Evolutionary conservation across 805 yeast species (phyloP).

Genomic region (Saccharomycopsis vini): DNA sequence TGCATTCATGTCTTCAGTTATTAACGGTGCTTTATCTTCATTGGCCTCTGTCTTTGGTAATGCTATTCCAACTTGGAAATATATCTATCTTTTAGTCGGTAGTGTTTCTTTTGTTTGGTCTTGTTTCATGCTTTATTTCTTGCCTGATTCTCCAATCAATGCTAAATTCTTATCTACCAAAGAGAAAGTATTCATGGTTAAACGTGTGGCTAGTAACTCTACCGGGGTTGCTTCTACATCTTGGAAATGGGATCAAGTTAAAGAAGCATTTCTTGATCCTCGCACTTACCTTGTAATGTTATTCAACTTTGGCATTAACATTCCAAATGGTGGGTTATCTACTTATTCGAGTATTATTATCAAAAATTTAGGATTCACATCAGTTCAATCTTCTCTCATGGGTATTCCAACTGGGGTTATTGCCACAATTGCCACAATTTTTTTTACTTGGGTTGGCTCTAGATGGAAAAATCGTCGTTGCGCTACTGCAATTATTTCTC

Average conservation of each 20-base stretch:
- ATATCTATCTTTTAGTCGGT: constrained; percentile 47
- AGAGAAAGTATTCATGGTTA: constrained; percentile 35
- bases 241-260: constrained; percentile 31
- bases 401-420: constrained; percentile 41
- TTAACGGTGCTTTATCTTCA: constrained; percentile 28
- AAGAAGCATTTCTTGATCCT: constrained; percentile 33
- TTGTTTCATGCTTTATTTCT: constrained; percentile 29
- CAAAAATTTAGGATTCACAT: constrained; percentile 32
- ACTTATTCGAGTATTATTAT: constrained; percentile 26
- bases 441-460: constrained; percentile 19
- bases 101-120: constrained; percentile 40
- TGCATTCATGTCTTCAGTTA: constrained; percentile 29
- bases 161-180: constrained; percentile 32
- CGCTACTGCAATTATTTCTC: constrained; percentile 4
- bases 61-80: constrained; percentile 36
- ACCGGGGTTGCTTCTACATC: constrained; percentile 35
- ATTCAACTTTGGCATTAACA: constrained; percentile 26
- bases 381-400: constrained; percentile 34
- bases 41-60: constrained; percentile 29
- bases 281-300: constrained; percentile 34
- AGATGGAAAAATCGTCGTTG: constrained; percentile 24
- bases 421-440: constrained; percentile 32
- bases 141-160: constrained; percentile 41
- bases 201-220: constrained; percentile 34
- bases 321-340: constrained; percentile 39